Base-by-base conservation (phyloP, 2,329 filamentous ascomycete genomes). In the Aureobasidium sp. region DNA sequence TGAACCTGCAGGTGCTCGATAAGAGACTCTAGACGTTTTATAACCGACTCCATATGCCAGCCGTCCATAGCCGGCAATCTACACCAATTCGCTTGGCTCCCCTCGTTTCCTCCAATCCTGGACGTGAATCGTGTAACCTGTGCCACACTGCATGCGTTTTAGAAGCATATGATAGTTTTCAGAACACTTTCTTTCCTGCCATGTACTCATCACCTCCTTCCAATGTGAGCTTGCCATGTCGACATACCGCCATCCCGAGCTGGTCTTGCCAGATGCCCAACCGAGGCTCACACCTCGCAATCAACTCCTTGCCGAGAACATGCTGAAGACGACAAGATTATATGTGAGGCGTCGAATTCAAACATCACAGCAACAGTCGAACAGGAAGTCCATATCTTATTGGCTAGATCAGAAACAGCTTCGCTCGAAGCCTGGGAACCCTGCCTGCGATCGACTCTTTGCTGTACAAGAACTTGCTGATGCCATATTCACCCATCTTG, bases 391-490 rank as follows among this genome's bases (percentile, higher is more conserved):
- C 24, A 46, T 29, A n/a, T 39, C 27, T 4, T 46, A 46, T 26
- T 46, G 26, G 53, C 53, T 46, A 36, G n/a, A 46, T 20, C 53
- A 44, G 29, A 46, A 36, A 17, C 26, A 46, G 7, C 27, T 27
- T 15, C 26, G n/a, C 12, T 44, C 24, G 4, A 43, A 15, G 34
- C 12, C 34, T 15, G 34, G 34, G 34, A 24, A 44, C 4, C 27
- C 53, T 44, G 39, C 41, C 29, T 57, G 53, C 53, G 29, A 57
- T 17, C 53, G n/a, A 36, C 39, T 46, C 17, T 57, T 57, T 36
- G 53, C 39, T n/a, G 29, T 57, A 8, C 53, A 57, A 20, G 53
- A 57, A n/a, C 41, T 57, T 26, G 53, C 53, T 24, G 53, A 57
- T 36, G 29, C 39, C 13, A 57, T 57, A 13, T 27, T 57, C 20